Evolutionary conservation across 192 early-diverging fungal species (phyloP), one percentile per base, ranked within the genome.

Genomic region (Backusella parvicylindrica): DNA sequence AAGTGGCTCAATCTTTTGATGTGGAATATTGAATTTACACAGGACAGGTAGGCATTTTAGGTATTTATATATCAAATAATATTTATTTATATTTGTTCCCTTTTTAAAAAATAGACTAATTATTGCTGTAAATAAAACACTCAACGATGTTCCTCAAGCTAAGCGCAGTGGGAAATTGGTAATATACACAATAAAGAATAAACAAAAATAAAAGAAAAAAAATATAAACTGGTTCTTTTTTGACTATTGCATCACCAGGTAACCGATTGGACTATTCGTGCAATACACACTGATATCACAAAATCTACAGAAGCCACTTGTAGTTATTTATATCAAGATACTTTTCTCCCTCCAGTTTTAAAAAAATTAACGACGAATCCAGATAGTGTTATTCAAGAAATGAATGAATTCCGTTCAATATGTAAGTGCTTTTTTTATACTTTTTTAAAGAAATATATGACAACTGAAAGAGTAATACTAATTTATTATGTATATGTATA

Each of bases 71-170:
- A 36, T 7, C 12, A 35, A 15, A 33, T 49, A 3, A n/a, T 6
- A 23, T 32, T 35, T 32, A 28, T 38, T 21, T 66, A 11, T 64
- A 1, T 21, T 33, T 30, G 18, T 3, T 4, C 8, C 7, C 65
- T 23, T 16, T 0, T 37, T 30, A 40, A 7, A 21, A 37, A 36
- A n/a, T 35, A 82, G 83, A 60, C 64, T 89, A 15, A 86, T 86
- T 21, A 84, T 85, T 32, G 79, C 82, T 31, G 77, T 82, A n/a
- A 78, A 77, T 50, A 88, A 89, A 75, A 64, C 84, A 36, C 28
- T 88, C 18, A 86, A 87, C 50, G 85, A 89, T 37, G 85, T 89
- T 37, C 88, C 88, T 26, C 68, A 79, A 37, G 65, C 81, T 35
- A 88, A 88, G 49, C 85, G 86, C 30, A 83, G 85, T 70, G 88